Evolutionary conservation across 2,329 filamentous ascomycete species (phyloP).

Genomic region (Cytospora chrysosperma): DNA sequence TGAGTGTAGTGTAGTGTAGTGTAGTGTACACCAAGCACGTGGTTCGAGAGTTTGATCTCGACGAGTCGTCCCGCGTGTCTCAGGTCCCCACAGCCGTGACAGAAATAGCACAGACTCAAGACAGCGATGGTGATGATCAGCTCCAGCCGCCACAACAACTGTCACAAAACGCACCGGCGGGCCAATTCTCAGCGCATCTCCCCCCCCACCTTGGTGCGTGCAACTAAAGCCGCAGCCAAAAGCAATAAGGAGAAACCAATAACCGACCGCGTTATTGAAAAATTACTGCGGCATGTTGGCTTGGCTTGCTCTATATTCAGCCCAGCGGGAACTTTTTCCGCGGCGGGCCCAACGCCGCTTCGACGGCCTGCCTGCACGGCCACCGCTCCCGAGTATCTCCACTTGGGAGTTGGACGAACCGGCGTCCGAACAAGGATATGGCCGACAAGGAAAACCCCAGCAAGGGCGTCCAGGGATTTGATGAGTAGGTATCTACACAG

Average conservation of each 20-base stretch:
- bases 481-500: no score
- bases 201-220: neutral
- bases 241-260: neutral
- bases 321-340: neutral
- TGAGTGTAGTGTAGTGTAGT: no score
- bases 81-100: neutral
- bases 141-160: neutral
- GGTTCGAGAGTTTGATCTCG: neutral
- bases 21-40: no score
- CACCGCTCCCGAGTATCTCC: conserved; percentile 4
- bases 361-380: conserved; percentile 1
- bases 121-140: neutral
- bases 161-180: neutral
- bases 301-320: neutral
- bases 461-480: neutral
- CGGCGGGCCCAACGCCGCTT: conserved; percentile 5
- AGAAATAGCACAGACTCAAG: neutral
- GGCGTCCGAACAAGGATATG: neutral
- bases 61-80: neutral
- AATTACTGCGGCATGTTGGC: neutral
- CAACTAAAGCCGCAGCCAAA: neutral
- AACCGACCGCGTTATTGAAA: neutral
- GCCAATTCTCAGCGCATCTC: neutral
- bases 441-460: conserved; percentile 2
- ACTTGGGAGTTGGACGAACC: neutral